phyloP scores from a whole-genome alignment of 352 stramenopile genomes.

The Phytophthora litchii region DNA sequence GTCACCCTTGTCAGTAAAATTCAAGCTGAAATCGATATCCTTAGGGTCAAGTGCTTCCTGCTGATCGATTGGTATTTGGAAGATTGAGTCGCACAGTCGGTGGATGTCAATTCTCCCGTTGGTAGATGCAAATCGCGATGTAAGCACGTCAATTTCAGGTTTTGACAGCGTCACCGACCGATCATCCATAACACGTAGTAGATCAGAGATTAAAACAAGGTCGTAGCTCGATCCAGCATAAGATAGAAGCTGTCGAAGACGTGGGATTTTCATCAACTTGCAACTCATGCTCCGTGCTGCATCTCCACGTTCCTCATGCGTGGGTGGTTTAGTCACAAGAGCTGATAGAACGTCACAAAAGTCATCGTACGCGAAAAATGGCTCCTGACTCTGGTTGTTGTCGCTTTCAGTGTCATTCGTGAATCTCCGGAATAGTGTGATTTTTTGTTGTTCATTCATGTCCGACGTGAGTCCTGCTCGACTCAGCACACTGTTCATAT shows the following conservation, averaged over 20 bases:
- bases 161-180: constrained; percentile 33
- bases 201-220: constrained; percentile 28
- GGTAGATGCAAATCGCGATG: constrained; percentile 26
- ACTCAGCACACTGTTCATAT: constrained; percentile 35
- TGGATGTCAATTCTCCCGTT: constrained; percentile 45
- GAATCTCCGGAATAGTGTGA: constrained; percentile 68
- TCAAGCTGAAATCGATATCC: constrained; percentile 25
- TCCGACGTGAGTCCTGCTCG: constrained; percentile 13
- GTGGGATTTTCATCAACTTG: constrained; percentile 41
- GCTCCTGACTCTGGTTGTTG: constrained; percentile 17
- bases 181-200: constrained; percentile 35
- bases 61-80: constrained; percentile 31
- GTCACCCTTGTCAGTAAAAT: constrained; percentile 14
- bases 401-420: constrained; percentile 3
- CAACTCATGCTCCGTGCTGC: constrained; percentile 11
- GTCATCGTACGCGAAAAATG: constrained; percentile 54
- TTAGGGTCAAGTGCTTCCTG: constrained; percentile 13
- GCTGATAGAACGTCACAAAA: constrained; percentile 64
- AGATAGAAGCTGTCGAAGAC: constrained; percentile 29
- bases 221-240: constrained; percentile 11
- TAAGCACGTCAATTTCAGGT: constrained; percentile 40
- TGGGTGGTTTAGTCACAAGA: constrained; percentile 20
- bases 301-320: constrained; percentile 10
- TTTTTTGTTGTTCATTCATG: constrained; percentile 67
- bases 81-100: constrained; percentile 44